Base-by-base conservation (phyloP, 768 basidiomycete species). In the Mycena crocata region DNA sequence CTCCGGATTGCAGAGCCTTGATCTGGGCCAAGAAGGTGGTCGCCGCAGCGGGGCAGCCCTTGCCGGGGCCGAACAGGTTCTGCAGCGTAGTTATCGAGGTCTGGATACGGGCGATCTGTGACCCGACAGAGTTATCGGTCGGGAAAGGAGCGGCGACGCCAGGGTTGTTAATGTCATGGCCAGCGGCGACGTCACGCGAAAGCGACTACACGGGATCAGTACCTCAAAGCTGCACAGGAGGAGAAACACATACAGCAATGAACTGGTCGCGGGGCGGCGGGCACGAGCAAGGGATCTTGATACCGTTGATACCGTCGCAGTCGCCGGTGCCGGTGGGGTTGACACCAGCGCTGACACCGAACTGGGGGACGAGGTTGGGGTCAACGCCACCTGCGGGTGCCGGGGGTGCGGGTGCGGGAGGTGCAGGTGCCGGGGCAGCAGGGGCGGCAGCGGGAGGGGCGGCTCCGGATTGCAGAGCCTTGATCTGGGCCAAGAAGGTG, bases 201-300 rank as follows among this genome's bases (percentile, higher is more conserved):
- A 90, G 77, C 52, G 83, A 76, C 77, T 82, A 14, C 2, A 45
- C 6, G 58, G 45, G 32, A 44, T 7, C 26, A 55, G 34, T 28
- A 2, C 9, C 35, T 51, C 49, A 72, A 12, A 52, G 54, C 31
- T 35, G 3, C 31, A 34, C 50, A 19, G 35, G 26, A 23, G 23
- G 4, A 23, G 26, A 34, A 28, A 52, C 13, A 66, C 75, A 65
- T 66, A 88, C 89, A n/a, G 79, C 42, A 66, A 90, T 81, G 79
- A 89, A 92, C 31, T 74, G 75, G 15, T 75, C 73, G 64, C 85
- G 83, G 57, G 83, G 80, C 12, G 91, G 91, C 39, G 90, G 90
- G 74, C 91, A 92, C 28, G 82, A 72, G 77, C 92, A 92, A 23
- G 92, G 91, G 32, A 93, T 81, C 57, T 86, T 84, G 74, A 91